A percentile compares a stretch with the other conserved stretches of the same genome.
These are phyloP conservation scores for Pezicula carpinea DNA, from an alignment of 2,329 filamentous ascomycete genomes.

Conservation along the genomic window DNA sequence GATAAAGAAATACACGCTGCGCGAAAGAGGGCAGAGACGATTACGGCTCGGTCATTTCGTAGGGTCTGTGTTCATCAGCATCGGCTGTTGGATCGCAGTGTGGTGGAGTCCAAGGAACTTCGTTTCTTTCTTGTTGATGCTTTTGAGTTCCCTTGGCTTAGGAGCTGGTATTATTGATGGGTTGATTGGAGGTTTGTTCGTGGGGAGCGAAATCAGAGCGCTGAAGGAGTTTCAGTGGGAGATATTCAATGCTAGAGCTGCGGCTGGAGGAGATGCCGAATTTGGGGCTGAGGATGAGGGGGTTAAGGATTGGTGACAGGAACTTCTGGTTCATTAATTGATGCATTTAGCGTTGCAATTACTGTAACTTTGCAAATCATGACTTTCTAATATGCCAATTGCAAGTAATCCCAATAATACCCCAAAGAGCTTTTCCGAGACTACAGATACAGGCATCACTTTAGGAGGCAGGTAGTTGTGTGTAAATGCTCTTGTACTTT, in stretches of 20 bases:
- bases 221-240: constrained; percentile 95
- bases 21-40: constrained; percentile 68
- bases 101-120: constrained; percentile 81
- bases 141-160: constrained; percentile 75
- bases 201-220: constrained; percentile 75
- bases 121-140: constrained; percentile 73
- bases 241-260: constrained; percentile 60
- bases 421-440: no score
- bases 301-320: constrained; percentile 26
- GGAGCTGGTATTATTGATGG: constrained; percentile 77
- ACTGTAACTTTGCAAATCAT: no score
- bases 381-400: no score
- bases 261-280: constrained; percentile 24
- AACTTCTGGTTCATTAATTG: no score
- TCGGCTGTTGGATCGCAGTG: constrained; percentile 73
- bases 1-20: constrained; percentile 60
- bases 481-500: no score
- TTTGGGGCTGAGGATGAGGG: constrained; percentile 16
- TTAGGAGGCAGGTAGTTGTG: no score
- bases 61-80: constrained; percentile 57
- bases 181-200: constrained; percentile 80
- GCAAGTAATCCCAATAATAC: no score
- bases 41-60: constrained; percentile 73
- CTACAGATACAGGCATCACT: no score
- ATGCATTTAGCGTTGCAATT: no score